Conservation (phyloP, 2,329 filamentous ascomycete genomes). For the Colletotrichum chrysophilum region DNA sequence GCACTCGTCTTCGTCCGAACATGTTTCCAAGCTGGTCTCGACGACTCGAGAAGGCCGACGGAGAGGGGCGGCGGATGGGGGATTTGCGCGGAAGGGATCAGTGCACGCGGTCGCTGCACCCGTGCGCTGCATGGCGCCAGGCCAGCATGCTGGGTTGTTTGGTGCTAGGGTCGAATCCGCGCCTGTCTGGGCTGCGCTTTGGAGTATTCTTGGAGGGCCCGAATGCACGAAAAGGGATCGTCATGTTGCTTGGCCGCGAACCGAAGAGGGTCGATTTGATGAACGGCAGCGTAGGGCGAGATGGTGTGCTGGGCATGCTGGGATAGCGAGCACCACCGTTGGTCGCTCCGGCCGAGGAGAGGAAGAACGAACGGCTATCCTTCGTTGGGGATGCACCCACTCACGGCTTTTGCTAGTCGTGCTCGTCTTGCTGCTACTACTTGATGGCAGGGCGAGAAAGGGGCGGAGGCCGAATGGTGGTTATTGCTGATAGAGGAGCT, state of each 20-base stretch:
- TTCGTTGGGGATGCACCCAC: neutral
- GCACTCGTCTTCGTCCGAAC: neutral
- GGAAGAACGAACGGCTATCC: neutral
- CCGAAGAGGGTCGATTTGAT: neutral
- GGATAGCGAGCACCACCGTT: neutral
- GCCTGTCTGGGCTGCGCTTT: neutral
- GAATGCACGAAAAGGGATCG: neutral
- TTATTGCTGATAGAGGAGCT: neutral
- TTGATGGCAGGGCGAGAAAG: neutral
- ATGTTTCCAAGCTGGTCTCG: neutral
- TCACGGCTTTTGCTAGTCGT: neutral
- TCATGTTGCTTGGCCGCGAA: neutral
- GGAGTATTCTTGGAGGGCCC: neutral
- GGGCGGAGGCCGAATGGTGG: neutral
- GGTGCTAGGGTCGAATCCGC: neutral
- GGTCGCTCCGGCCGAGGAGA: neutral
- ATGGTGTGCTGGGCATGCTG: neutral
- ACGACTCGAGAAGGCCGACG: neutral
- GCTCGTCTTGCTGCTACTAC: neutral
- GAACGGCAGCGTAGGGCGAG: neutral
- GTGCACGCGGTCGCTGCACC: neutral
- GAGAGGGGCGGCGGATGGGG: neutral
- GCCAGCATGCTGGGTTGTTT: neutral
- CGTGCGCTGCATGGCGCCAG: slow-evolving; percentile 9
- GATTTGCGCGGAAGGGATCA: neutral